A percentile compares a stretch with the other conserved stretches of the same genome.
phyloP scores from a whole-genome alignment of 1,139 yeast genomes.

The Eremothecium coryli region DNA sequence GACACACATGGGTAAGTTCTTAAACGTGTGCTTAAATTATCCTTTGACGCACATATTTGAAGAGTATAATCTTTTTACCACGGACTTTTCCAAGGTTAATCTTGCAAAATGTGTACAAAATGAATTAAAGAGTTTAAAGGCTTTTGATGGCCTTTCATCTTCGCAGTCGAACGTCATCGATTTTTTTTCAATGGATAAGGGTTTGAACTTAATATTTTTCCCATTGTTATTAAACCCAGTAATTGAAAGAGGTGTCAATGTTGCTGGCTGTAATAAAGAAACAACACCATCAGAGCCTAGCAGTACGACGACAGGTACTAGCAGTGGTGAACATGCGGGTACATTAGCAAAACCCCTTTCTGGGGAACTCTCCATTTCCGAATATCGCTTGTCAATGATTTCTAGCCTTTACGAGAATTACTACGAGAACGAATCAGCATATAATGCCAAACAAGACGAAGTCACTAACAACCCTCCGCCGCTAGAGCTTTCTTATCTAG shows the following conservation, averaged over 20 bases:
- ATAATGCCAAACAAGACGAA: conserved; percentile 1
- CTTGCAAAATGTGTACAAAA: conserved; percentile 5
- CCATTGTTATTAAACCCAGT: conserved; percentile 13
- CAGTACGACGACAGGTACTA: not conserved
- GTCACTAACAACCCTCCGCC: not conserved
- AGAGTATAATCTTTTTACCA: conserved; percentile 1
- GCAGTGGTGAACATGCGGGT: not conserved
- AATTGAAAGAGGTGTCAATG: conserved; percentile 5
- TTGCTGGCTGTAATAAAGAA: not conserved
- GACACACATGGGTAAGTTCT: conserved; percentile 15
- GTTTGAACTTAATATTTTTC: conserved; percentile 10
- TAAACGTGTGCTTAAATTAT: conserved; percentile 18
- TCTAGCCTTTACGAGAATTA: conserved; percentile 9
- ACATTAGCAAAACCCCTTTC: not conserved
- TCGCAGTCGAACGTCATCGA: conserved; percentile 5
- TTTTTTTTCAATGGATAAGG: conserved; percentile 8
- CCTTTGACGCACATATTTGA: conserved; percentile 15
- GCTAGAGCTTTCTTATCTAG: conserved; percentile 1
- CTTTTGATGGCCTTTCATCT: conserved; percentile 1
- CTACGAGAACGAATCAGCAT: not conserved
- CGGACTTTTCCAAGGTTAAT: conserved; percentile 7
- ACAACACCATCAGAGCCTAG: not conserved
- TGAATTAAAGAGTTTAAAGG: not conserved
- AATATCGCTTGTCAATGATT: conserved; percentile 6
- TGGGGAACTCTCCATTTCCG: conserved; percentile 1